Conservation (phyloP, 2,329 filamentous ascomycete species). For the Colletotrichum horii region DNA sequence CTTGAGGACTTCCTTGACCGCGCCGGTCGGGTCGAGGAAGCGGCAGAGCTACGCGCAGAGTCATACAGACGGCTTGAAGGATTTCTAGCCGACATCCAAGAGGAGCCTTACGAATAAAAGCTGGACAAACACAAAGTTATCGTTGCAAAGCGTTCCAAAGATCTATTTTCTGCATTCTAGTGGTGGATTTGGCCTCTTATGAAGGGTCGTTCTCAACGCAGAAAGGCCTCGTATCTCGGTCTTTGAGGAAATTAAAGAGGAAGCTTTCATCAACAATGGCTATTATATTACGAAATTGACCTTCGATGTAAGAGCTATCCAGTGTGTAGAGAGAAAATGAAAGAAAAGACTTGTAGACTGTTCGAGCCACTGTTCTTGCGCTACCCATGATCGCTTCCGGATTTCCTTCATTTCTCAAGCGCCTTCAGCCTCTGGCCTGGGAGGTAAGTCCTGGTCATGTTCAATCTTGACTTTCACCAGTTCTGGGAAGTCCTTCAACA, state of each 20-base stretch:
- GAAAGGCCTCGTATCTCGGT: too few species aligned
- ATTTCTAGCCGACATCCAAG: neutral
- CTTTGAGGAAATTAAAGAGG: too few species aligned
- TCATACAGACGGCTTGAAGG: neutral
- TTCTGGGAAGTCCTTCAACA: neutral
- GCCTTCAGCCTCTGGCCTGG: too few species aligned
- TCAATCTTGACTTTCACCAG: neutral
- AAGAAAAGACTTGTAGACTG: too few species aligned
- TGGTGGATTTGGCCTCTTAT: neutral
- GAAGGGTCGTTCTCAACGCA: neutral
- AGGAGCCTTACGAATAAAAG: neutral
- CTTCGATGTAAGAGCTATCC: too few species aligned
- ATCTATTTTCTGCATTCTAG: neutral
- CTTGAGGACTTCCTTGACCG: slow-evolving; percentile 10
- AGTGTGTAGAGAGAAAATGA: too few species aligned
- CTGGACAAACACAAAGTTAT: neutral
- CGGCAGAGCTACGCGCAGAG: neutral
- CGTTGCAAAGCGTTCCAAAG: neutral
- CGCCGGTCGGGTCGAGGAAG: neutral
- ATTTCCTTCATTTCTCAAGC: too few species aligned
- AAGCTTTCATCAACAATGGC: too few species aligned
- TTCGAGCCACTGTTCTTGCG: too few species aligned
- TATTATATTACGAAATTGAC: too few species aligned
- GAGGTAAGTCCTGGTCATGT: neutral
- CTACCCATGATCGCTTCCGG: too few species aligned